Percentiles rank a stretch among this genome's conserved stretches.
Evolutionary conservation across 768 basidiomycete species (phyloP).

Genomic region (Suillus decipiens): DNA sequence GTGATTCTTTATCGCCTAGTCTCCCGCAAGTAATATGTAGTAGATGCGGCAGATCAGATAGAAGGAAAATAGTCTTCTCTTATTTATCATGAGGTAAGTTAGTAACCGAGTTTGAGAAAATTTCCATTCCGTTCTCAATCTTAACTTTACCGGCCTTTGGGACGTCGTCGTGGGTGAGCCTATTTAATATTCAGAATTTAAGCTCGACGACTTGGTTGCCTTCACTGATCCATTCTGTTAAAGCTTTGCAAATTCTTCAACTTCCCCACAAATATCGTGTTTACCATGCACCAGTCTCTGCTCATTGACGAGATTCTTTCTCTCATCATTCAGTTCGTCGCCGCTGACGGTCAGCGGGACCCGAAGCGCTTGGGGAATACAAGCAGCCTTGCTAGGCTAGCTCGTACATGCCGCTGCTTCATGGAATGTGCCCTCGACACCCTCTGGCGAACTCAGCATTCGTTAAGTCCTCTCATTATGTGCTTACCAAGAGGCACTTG

Average conservation of each 20-base stretch:
- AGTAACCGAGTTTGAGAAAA: conserved; percentile 4
- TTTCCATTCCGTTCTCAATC: background rate
- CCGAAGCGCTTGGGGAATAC: conserved; percentile 23
- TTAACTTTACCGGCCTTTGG: background rate
- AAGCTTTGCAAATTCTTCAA: background rate
- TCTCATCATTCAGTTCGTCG: conserved; percentile 27
- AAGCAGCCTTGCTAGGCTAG: conserved; percentile 27
- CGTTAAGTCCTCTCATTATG: conserved; percentile 31
- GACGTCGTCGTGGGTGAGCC: background rate
- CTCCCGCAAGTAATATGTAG: background rate
- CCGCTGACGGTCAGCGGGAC: conserved; percentile 20
- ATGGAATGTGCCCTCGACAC: conserved; percentile 32
- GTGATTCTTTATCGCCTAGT: background rate
- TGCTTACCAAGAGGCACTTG: conserved; percentile 29
- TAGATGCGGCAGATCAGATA: background rate
- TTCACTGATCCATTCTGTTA: background rate
- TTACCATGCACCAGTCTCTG: conserved; percentile 32
- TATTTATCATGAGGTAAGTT: background rate
- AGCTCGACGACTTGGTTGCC: background rate
- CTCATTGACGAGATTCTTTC: conserved; percentile 29
- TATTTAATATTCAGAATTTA: background rate
- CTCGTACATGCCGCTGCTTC: conserved; percentile 31
- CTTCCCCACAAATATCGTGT: background rate
- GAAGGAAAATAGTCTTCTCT: background rate
- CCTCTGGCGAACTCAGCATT: conserved; percentile 33